Base-by-base conservation (phyloP, 805 yeast genomes). In the Candida schatavii region DNA sequence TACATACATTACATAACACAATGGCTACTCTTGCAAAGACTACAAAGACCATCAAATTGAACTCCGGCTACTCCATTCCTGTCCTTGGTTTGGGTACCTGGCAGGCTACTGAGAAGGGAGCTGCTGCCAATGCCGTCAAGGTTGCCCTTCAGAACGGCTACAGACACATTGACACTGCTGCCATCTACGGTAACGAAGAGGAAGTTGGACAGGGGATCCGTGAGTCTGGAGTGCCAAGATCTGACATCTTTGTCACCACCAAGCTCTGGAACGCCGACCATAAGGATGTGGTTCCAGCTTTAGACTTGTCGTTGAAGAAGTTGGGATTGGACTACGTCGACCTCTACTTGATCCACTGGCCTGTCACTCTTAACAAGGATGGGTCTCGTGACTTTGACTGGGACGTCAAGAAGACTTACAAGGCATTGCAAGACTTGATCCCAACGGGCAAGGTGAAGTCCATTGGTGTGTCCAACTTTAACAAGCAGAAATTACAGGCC, bases 341-440 rank as follows among this genome's bases (percentile, higher is more conserved):
- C 56, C 65, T 86, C 45, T 79, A 80, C 57, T 70, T 86, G 55
- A 73, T 85, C 59, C 95, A 87, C 64, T 87, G 91, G 91, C 95
- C 95, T 7, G 27, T 30, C n/a, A 28, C 45, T 10, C 55, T 75
- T 44, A 72, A 66, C 36, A 54, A 64, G 2, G 38, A 47, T 21
- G 48, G 47, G 9, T 20, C 34, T 5, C 36, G 27, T n/a, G 54
- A 49, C 38, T 32, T 44, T 4, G 62, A 56, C 11, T 50, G 66
- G 62, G 52, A 51, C 46, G 64, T 46, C 42, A 56, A 67, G 20
- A 62, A 62, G 43, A 64, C 70, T 23, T 68, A 65, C 80, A 78
- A 74, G 51, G 64, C 62, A 27, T 53, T 68, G 36, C 70, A 68
- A 51, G 62, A 64, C 37, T 48, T 59, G 44, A 38, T 57, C 34